These are phyloP conservation scores for Scleroderma citrinum DNA, from an alignment of 768 basidiomycete genomes.

Conservation along the genomic window DNA sequence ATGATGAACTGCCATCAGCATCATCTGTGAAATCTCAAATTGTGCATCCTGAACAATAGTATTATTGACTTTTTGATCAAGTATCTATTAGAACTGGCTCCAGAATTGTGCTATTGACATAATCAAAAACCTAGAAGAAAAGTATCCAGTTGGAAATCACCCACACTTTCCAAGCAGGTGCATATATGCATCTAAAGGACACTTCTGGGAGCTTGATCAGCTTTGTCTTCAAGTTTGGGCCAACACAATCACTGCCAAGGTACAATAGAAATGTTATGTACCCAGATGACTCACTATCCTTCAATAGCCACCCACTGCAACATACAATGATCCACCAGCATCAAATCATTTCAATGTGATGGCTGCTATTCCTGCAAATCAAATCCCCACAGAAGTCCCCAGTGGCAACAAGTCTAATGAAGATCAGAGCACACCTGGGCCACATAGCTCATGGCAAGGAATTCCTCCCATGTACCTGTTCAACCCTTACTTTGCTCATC, in stretches of 20 bases:
- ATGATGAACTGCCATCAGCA: background rate
- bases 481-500: background rate
- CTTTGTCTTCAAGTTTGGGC: conserved; percentile 2
- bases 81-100: background rate
- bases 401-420: background rate
- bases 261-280: background rate
- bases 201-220: background rate
- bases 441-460: background rate
- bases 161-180: conserved; percentile 1
- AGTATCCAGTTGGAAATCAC: background rate
- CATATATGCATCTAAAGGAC: background rate
- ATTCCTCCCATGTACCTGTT: background rate
- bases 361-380: background rate
- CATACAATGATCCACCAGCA: background rate
- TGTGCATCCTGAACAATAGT: background rate
- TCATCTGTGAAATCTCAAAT: background rate
- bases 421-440: background rate
- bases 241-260: background rate
- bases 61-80: too few relatives aligned
- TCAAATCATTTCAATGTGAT: background rate
- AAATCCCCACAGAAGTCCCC: background rate
- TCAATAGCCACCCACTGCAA: background rate
- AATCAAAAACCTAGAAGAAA: background rate
- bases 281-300: background rate
- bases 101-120: background rate